phyloP scores from a whole-genome alignment of 192 early-diverging fungal species.

The Dimargaris cristalligena region DNA sequence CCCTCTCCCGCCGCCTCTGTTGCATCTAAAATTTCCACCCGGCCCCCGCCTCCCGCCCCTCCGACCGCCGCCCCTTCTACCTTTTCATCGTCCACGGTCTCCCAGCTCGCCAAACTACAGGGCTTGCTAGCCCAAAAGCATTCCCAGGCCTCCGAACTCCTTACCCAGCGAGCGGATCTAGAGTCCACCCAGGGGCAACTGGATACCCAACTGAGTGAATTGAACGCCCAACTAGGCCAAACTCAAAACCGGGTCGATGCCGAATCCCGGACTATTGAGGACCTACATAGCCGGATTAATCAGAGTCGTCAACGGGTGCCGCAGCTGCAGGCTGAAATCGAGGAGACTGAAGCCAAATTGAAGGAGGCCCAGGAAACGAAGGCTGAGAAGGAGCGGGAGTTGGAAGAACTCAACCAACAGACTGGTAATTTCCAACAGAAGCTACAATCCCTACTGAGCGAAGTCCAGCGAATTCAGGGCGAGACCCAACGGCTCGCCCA shows the following conservation, averaged over 20 bases:
- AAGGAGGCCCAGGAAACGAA: background rate
- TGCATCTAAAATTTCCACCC: too few relatives aligned
- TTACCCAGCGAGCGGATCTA: background rate
- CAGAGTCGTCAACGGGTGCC: background rate
- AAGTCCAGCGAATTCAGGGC: slow-evolving; percentile 22
- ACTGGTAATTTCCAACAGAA: slow-evolving; percentile 23
- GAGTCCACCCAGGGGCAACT: background rate
- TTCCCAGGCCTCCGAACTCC: slow-evolving; percentile 3
- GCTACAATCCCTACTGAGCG: slow-evolving; percentile 20
- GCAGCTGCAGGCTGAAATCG: background rate
- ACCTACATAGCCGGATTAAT: background rate
- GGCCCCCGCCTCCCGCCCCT: background rate
- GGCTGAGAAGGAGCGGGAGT: background rate
- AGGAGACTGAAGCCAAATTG: background rate
- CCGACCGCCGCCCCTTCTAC: background rate
- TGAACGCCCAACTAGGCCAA: background rate
- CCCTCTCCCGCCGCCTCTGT: too few relatives aligned
- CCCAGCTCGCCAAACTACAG: background rate
- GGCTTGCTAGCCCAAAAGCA: slow-evolving; percentile 8
- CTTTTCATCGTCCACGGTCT: background rate
- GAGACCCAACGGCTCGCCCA: slow-evolving; percentile 20
- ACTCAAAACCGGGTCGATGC: background rate
- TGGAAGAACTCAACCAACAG: background rate
- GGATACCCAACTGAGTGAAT: background rate
- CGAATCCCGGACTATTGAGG: background rate